These are phyloP conservation scores for Apiospora rasikravindrae DNA, from an alignment of 2,329 filamentous ascomycete species.

Conservation along the genomic window DNA sequence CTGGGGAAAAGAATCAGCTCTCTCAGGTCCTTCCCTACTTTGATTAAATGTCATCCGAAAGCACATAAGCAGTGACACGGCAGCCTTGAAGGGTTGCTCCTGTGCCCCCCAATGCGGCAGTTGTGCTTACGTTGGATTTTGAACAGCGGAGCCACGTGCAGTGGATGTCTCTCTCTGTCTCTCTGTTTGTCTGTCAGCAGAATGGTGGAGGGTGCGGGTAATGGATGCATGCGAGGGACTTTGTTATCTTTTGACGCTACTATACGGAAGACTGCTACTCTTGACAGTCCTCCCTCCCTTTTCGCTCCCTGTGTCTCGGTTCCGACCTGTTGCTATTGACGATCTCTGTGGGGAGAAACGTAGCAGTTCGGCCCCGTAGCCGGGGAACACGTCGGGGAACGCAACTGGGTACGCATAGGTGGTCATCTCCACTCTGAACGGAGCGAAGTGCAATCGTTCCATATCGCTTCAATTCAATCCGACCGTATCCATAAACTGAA, in stretches of 20 bases:
- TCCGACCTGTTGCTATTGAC: neutral
- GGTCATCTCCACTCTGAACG: constrained; percentile 1
- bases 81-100: constrained; percentile 5
- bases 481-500: neutral
- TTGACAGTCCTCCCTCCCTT: neutral
- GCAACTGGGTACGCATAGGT: neutral
- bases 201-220: neutral
- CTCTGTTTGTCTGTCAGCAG: neutral
- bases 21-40: neutral
- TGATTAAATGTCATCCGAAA: constrained; percentile 1
- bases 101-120: constrained; percentile 9
- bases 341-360: neutral
- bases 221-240: constrained; percentile 5
- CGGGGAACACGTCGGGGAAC: neutral
- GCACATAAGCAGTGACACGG: neutral
- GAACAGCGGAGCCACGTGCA: constrained; percentile 4
- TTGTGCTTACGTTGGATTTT: constrained; percentile 17
- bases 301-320: neutral
- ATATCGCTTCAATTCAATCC: neutral
- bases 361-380: neutral
- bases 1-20: neutral
- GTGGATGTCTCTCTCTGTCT: neutral
- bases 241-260: neutral
- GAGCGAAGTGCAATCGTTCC: neutral
- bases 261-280: neutral